phyloP scores from a whole-genome alignment of 768 basidiomycete genomes.

The Russula sp. region DNA sequence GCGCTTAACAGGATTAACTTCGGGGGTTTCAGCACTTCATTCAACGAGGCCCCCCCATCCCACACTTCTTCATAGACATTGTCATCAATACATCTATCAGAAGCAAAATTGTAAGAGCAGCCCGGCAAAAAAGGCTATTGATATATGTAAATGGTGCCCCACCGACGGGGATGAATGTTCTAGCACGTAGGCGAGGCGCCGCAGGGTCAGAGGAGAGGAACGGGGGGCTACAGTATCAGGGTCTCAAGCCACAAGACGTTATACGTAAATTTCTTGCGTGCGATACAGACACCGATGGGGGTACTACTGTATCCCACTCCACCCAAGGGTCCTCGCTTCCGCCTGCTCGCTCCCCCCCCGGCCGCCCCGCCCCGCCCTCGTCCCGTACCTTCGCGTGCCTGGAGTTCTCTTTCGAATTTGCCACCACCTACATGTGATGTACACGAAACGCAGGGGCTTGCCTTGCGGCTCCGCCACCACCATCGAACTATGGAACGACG shows the following conservation, averaged over 20 bases:
- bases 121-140: not conserved
- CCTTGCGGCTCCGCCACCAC: not conserved
- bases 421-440: not conserved
- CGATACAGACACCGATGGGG: constrained; percentile 1
- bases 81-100: not conserved
- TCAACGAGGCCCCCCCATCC: not conserved
- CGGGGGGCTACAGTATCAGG: not conserved
- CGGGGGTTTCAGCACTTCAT: constrained; percentile 2
- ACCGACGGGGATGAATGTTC: not conserved
- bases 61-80: not conserved
- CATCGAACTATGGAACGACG: not conserved
- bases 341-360: not conserved
- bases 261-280: constrained; percentile 8
- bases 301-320: not conserved
- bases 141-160: not conserved
- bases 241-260: not conserved
- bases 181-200: not conserved
- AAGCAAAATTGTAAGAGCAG: not conserved
- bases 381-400: not conserved
- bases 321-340: not conserved
- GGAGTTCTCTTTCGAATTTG: constrained; percentile 5
- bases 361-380: not conserved
- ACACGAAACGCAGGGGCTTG: not conserved
- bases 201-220: not conserved
- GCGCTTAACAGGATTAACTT: constrained; percentile 1